Conservation (phyloP, 2,329 filamentous ascomycete species). For the Fusarium sarcochroum region DNA sequence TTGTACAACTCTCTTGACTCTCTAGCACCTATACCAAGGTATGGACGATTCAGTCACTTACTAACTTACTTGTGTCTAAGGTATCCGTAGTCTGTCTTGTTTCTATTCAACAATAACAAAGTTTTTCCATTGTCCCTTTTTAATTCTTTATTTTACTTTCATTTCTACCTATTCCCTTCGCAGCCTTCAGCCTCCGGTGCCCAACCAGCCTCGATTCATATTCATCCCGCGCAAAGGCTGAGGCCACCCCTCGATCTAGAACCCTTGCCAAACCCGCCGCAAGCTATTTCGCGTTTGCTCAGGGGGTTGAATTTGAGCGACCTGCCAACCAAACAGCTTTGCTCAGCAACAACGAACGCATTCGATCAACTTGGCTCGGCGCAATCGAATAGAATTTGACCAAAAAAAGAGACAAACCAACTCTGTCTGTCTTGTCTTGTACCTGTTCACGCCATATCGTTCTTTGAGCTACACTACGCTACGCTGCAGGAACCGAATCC, state of each 20-base stretch:
- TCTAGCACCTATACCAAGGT: constrained; percentile 21
- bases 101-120: constrained; percentile 22
- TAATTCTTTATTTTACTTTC: constrained; percentile 2
- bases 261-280: constrained; percentile 45
- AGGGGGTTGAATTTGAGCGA: constrained; percentile 46
- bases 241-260: constrained; percentile 51
- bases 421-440: constrained; percentile 8
- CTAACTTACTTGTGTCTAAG: neutral
- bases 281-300: constrained; percentile 51
- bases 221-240: constrained; percentile 46
- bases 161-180: constrained; percentile 12
- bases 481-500: constrained; percentile 29
- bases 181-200: constrained; percentile 5
- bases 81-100: neutral
- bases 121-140: constrained; percentile 17
- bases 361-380: constrained; percentile 7
- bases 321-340: constrained; percentile 39
- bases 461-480: constrained; percentile 1
- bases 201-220: constrained; percentile 22
- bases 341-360: constrained; percentile 38
- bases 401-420: constrained; percentile 6
- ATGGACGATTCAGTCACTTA: constrained; percentile 5
- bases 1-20: constrained; percentile 21
- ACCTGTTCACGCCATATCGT: constrained; percentile 6
- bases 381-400: constrained; percentile 18